Percentiles rank a stretch among this genome's conserved stretches.
Evolutionary conservation across 176 grass and related monocot species (phyloP).

Genomic region (Carex cristatella): DNA sequence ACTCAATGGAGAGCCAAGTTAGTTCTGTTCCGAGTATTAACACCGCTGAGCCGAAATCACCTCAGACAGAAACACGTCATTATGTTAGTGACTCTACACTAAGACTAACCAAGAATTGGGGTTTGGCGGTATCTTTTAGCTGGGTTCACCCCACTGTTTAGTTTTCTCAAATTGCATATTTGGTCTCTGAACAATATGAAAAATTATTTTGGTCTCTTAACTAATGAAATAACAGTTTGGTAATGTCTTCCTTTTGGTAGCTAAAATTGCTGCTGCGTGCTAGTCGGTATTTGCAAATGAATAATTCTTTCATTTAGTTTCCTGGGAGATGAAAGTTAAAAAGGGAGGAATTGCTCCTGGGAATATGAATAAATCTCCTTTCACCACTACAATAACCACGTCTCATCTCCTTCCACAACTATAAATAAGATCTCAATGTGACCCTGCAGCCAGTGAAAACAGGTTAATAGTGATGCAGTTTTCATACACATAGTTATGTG

Average conservation of each 20-base stretch:
- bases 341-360: not conserved
- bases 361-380: not conserved
- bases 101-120: not conserved
- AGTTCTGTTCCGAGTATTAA: constrained; percentile 11
- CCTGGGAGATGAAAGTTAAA: not conserved
- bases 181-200: not conserved
- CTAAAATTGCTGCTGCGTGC: not conserved
- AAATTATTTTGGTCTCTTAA: not conserved
- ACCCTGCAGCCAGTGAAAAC: not conserved
- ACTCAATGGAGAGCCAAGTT: constrained; percentile 6
- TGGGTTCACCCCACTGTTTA: not conserved
- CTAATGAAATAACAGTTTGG: not conserved
- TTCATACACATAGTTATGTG: not conserved
- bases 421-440: not conserved
- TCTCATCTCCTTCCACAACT: not conserved
- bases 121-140: not conserved
- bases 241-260: not conserved
- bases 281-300: not conserved
- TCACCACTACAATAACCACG: not conserved
- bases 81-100: constrained; percentile 11
- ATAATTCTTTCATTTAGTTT: not conserved
- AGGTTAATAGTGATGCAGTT: not conserved
- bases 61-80: not conserved
- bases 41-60: not conserved
- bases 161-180: not conserved